These are phyloP conservation scores for Hortiboletus campestris DNA, from an alignment of 768 basidiomycete genomes.

Conservation along the genomic window DNA sequence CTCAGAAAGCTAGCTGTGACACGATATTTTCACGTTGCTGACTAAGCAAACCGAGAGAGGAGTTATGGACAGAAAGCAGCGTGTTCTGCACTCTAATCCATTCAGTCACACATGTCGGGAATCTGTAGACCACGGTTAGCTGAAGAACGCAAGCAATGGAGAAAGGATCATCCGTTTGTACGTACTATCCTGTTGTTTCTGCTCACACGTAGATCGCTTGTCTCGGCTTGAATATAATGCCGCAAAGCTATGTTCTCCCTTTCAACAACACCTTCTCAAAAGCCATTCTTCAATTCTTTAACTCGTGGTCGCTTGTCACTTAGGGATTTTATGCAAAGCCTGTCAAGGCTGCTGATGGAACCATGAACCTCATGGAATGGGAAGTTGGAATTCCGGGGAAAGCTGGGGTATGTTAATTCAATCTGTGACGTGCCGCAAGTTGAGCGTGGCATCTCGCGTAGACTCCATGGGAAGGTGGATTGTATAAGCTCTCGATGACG, in stretches of 20 bases:
- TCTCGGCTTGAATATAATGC: not conserved
- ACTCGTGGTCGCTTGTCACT: constrained; percentile 3
- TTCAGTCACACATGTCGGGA: constrained; percentile 57
- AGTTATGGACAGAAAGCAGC: not conserved
- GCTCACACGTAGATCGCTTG: constrained; percentile 1
- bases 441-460: constrained; percentile 34
- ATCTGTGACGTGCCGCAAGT: constrained; percentile 7
- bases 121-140: constrained; percentile 91
- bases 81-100: not conserved
- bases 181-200: constrained; percentile 34
- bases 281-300: not conserved
- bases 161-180: constrained; percentile 98
- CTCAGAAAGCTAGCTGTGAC: too few relatives aligned
- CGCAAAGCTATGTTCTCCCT: not conserved
- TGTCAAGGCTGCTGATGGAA: constrained; percentile 83
- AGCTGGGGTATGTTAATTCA: constrained; percentile 49
- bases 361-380: constrained; percentile 97
- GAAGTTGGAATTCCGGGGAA: constrained; percentile 99
- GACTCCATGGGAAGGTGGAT: constrained; percentile 97
- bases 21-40: constrained; percentile 4
- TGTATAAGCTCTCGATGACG: constrained; percentile 89
- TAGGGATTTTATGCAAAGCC: constrained; percentile 99
- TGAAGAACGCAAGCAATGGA: constrained; percentile 98
- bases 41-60: constrained; percentile 15
- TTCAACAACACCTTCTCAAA: not conserved